Evolutionary conservation across 1,284 basidiomycete species (phyloP).

Genomic region (Ceratobasidium sp.): DNA sequence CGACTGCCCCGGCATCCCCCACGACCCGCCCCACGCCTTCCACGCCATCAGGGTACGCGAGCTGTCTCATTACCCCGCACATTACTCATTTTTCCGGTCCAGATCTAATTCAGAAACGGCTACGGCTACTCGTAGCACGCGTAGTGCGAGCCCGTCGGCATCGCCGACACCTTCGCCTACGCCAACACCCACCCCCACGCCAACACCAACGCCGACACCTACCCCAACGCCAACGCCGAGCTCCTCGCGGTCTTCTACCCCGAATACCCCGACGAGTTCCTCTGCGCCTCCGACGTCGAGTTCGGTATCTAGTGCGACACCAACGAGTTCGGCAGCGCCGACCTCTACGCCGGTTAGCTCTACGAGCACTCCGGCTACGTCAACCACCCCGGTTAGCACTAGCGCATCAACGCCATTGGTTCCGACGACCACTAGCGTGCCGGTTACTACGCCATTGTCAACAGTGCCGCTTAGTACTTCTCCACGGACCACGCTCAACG

Average conservation of each 20-base stretch:
- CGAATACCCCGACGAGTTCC: conserved; percentile 4
- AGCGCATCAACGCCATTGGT: neutral
- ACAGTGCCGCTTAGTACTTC: neutral
- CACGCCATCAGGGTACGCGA: conserved; percentile 29
- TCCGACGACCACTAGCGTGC: neutral
- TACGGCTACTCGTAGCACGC: neutral
- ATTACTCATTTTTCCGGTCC: conserved; percentile 24
- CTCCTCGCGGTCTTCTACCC: no score
- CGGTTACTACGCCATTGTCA: neutral
- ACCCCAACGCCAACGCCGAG: conserved; percentile 1
- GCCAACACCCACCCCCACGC: neutral
- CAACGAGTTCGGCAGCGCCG: conserved; percentile 11
- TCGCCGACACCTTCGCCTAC: conserved; percentile 11
- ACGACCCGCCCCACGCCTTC: conserved; percentile 14
- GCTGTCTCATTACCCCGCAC: conserved; percentile 16
- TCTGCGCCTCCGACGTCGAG: conserved; percentile 7
- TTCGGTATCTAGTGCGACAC: neutral
- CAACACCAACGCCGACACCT: conserved; percentile 4
- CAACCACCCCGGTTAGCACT: neutral
- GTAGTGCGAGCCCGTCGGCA: neutral
- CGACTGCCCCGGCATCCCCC: conserved; percentile 4
- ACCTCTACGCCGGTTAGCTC: neutral
- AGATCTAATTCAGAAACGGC: conserved; percentile 40
- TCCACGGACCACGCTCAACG: conserved; percentile 19
- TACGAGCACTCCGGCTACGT: conserved; percentile 1